Evolutionary conservation across 1,139 yeast species (phyloP).

Genomic region (Pichia sp.): DNA sequence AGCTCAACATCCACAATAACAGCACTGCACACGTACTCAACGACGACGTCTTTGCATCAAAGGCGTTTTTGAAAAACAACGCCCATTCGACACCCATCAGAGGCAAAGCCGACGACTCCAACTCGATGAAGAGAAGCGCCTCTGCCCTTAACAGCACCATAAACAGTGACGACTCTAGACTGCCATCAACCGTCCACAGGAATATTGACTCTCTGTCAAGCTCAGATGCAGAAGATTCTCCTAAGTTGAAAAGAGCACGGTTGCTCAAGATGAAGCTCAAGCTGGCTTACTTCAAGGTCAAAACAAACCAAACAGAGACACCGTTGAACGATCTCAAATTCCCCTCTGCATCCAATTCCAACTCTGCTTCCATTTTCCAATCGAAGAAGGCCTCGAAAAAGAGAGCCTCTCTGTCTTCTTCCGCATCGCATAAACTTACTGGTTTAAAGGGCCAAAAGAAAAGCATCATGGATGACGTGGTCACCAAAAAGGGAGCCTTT

Average conservation of each 20-base stretch:
- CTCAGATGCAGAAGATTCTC: constrained; percentile 21
- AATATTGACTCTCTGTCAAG: background rate
- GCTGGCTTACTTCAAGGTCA: constrained; percentile 74
- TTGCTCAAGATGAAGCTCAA: constrained; percentile 67
- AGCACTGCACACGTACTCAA: background rate
- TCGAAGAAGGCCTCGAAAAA: background rate
- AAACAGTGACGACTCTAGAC: no score
- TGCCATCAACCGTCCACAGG: no score
- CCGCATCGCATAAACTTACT: background rate
- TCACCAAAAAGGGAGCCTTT: constrained; percentile 25
- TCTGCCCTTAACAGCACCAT: background rate
- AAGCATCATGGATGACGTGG: constrained; percentile 26
- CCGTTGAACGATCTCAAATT: constrained; percentile 32
- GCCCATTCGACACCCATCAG: background rate
- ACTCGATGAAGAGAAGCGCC: background rate
- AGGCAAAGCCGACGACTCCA: background rate
- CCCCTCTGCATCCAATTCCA: constrained; percentile 4
- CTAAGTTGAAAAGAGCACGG: constrained; percentile 42
- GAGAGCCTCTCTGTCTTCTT: background rate
- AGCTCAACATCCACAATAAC: constrained; percentile 7
- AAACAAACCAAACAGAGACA: constrained; percentile 47
- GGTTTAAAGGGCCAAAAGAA: constrained; percentile 4
- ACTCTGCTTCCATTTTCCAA: constrained; percentile 1
- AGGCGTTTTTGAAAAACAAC: background rate
- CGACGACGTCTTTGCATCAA: background rate